These are phyloP conservation scores for Talaromyces sp. DNA, from an alignment of 2,329 filamentous ascomycete species.

Conservation along the genomic window DNA sequence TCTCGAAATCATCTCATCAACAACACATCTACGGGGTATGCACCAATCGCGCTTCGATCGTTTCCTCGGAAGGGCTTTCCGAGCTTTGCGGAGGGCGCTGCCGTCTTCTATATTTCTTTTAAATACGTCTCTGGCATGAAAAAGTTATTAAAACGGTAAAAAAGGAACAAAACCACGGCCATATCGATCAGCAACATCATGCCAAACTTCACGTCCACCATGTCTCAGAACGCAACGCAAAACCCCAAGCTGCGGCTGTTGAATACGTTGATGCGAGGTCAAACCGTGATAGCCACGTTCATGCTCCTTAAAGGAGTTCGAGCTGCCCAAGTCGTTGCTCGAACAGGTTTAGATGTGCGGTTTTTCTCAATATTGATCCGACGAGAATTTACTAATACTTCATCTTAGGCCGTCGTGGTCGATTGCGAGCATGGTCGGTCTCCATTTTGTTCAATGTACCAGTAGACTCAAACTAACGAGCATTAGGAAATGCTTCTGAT, in stretches of 20 bases:
- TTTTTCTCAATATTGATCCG: not conserved
- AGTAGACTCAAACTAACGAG: not conserved
- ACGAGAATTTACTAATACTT: not conserved
- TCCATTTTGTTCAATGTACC: not conserved
- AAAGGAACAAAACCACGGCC: no score
- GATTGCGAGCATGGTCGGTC: constrained; percentile 4
- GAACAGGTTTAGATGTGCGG: constrained; percentile 3
- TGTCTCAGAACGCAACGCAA: not conserved
- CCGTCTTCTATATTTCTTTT: not conserved
- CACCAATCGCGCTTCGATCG: no score
- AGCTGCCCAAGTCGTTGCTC: not conserved
- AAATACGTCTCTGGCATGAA: no score
- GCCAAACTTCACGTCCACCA: not conserved
- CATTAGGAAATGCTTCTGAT: constrained; percentile 1
- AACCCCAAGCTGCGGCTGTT: constrained; percentile 1
- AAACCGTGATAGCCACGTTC: constrained; percentile 2
- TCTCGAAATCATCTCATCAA: no score
- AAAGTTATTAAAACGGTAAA: no score
- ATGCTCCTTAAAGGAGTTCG: constrained; percentile 5
- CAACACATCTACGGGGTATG: no score
- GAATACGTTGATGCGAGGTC: not conserved
- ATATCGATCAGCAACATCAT: no score
- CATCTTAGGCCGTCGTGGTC: not conserved
- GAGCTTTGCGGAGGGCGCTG: not conserved
- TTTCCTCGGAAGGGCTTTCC: not conserved